Percentiles rank a stretch among this genome's conserved stretches.
phyloP scores from a whole-genome alignment of 1,139 yeast species.

The Geotrichum klebahnii region DNA sequence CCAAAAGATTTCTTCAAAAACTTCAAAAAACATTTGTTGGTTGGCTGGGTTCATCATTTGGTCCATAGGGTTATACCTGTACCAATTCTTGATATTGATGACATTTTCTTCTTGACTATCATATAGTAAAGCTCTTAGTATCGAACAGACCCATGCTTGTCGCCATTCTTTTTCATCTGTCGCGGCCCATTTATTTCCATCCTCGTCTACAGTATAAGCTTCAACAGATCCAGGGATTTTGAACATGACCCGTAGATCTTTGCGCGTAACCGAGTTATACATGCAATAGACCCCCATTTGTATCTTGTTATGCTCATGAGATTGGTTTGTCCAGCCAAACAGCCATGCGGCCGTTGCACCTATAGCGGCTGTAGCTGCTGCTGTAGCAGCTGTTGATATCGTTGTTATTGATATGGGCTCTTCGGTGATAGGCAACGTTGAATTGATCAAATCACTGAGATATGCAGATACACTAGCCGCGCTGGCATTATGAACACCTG shows the following conservation, averaged over 20 bases:
- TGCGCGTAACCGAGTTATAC: conserved; percentile 62
- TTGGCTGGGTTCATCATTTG: conserved; percentile 42
- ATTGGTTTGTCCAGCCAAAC: conserved; percentile 51
- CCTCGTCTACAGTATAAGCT: conserved; percentile 57
- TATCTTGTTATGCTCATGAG: conserved; percentile 44
- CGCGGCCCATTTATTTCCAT: conserved; percentile 45
- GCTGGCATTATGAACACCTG: conserved; percentile 60
- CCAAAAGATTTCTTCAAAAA: conserved; percentile 59
- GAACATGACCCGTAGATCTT: conserved; percentile 67
- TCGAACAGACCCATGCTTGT: conserved; percentile 60
- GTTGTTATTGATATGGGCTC: conserved; percentile 43
- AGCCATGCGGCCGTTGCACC: conserved; percentile 45
- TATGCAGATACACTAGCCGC: conserved; percentile 63
- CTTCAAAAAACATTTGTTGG: conserved; percentile 47
- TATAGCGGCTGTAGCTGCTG: too few species aligned
- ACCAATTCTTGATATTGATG: conserved; percentile 57
- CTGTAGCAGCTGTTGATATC: neutral
- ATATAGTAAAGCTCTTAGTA: conserved; percentile 67
- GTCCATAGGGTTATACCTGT: conserved; percentile 60
- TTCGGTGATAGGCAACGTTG: conserved; percentile 48
- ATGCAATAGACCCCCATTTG: conserved; percentile 65
- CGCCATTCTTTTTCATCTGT: conserved; percentile 63
- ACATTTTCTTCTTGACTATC: conserved; percentile 59
- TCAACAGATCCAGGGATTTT: conserved; percentile 75
- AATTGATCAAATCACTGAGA: conserved; percentile 59